phyloP scores from a whole-genome alignment of 768 basidiomycete species.

The Phanerodontia chrysosporium region DNA sequence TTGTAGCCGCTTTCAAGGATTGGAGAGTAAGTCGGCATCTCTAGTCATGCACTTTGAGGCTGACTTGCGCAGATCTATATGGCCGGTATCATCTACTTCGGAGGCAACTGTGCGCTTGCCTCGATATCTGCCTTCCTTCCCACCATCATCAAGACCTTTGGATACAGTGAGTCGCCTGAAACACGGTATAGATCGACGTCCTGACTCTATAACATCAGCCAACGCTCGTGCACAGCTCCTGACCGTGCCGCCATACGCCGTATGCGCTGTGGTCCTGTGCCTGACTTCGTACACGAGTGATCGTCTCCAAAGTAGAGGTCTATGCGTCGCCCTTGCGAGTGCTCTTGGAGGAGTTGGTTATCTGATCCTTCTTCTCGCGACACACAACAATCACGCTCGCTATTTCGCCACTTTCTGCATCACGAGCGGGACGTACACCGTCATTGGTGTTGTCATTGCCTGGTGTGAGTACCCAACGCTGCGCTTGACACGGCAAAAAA shows the following conservation, averaged over 20 bases:
- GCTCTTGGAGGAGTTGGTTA: conserved; percentile 56
- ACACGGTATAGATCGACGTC: not conserved
- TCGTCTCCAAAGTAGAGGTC: conserved; percentile 55
- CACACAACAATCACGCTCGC: conserved; percentile 51
- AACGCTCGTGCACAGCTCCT: conserved; percentile 66
- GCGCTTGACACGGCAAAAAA: not conserved
- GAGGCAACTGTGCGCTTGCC: conserved; percentile 70
- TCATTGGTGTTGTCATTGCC: conserved; percentile 68
- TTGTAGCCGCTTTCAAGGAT: conserved; percentile 59
- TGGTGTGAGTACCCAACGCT: conserved; percentile 53
- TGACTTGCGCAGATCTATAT: conserved; percentile 43
- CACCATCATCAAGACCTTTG: conserved; percentile 73
- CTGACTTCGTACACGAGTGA: conserved; percentile 61
- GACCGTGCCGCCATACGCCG: conserved; percentile 80
- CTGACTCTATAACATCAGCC: conserved; percentile 33
- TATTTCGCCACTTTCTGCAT: conserved; percentile 81
- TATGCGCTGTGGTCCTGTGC: conserved; percentile 60
- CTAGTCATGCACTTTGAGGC: not conserved
- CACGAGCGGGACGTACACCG: conserved; percentile 71
- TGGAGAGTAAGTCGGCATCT: conserved; percentile 41
- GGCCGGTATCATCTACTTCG: conserved; percentile 75
- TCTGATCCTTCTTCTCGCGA: conserved; percentile 54
- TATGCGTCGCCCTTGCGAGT: conserved; percentile 42
- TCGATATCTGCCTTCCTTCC: conserved; percentile 82
- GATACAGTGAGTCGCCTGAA: conserved; percentile 48